phyloP scores from a whole-genome alignment of 2,329 filamentous ascomycete species.

The Sphaerostilbella broomeana region DNA sequence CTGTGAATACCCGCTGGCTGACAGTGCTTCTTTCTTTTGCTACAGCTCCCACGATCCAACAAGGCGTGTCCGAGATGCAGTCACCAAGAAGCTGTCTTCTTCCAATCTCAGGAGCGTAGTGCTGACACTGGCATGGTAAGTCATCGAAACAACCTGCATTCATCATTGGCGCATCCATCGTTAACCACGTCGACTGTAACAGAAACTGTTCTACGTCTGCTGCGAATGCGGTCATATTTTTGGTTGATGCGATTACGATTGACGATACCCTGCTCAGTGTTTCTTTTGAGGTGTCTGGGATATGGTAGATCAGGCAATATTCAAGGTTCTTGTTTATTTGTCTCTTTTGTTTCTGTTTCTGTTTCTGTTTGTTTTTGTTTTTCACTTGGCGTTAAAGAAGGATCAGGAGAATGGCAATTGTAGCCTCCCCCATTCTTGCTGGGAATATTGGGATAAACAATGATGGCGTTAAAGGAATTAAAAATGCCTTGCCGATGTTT shows the following conservation, averaged over 20 bases:
- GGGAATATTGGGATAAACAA: constrained; percentile 1
- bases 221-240: constrained; percentile 90
- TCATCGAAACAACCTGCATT: neutral
- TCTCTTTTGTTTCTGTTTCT: too few relatives aligned
- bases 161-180: neutral
- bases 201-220: constrained; percentile 95
- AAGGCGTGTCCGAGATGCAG: constrained; percentile 79
- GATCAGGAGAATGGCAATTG: constrained; percentile 1
- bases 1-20: constrained; percentile 33
- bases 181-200: constrained; percentile 1
- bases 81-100: constrained; percentile 90
- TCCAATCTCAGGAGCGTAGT: constrained; percentile 96
- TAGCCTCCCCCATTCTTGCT: constrained; percentile 1
- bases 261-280: constrained; percentile 17
- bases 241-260: constrained; percentile 35
- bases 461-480: constrained; percentile 5
- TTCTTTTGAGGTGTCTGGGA: neutral
- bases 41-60: constrained; percentile 84
- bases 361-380: neutral
- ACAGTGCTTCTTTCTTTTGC: constrained; percentile 31
- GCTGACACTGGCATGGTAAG: constrained; percentile 97
- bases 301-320: neutral
- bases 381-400: constrained; percentile 7
- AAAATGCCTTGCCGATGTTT: neutral
- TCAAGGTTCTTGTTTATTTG: constrained; percentile 1